phyloP scores from a whole-genome alignment of 106 monocot genomes.

The Allium sativum region DNA sequence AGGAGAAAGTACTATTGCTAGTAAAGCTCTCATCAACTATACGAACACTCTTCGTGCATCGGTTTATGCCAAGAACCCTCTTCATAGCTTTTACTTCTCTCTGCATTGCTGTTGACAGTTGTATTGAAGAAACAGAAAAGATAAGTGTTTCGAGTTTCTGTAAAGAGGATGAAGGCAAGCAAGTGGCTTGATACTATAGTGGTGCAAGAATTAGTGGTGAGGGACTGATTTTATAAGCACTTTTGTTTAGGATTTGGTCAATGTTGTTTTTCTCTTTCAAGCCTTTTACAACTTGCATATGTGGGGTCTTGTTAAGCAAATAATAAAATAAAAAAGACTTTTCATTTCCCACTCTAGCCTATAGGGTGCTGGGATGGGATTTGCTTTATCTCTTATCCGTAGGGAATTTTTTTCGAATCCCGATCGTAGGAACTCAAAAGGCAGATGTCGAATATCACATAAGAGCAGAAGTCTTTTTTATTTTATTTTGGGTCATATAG shows the following conservation, averaged over 20 bases:
- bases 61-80: slow-evolving; percentile 3
- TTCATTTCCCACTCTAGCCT: too few species aligned
- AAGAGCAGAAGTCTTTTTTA: too few species aligned
- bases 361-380: neutral
- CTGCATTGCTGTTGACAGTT: slow-evolving; percentile 5
- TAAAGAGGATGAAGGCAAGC: neutral
- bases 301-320: neutral
- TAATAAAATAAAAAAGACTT: neutral
- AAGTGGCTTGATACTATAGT: slow-evolving; percentile 4
- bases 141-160: neutral
- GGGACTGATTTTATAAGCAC: slow-evolving; percentile 9
- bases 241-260: slow-evolving; percentile 3
- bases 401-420: neutral
- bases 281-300: neutral
- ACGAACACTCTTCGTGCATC: slow-evolving; percentile 8
- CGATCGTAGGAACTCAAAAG: neutral
- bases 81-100: slow-evolving; percentile 5
- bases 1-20: neutral
- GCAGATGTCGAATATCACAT: neutral
- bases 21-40: slow-evolving; percentile 16
- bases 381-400: slow-evolving; percentile 1
- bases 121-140: neutral
- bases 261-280: neutral
- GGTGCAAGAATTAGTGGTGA: slow-evolving; percentile 12
- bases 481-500: too few species aligned